Conservation (phyloP, 1,139 yeast species). For the Yamadazyma oceani region DNA sequence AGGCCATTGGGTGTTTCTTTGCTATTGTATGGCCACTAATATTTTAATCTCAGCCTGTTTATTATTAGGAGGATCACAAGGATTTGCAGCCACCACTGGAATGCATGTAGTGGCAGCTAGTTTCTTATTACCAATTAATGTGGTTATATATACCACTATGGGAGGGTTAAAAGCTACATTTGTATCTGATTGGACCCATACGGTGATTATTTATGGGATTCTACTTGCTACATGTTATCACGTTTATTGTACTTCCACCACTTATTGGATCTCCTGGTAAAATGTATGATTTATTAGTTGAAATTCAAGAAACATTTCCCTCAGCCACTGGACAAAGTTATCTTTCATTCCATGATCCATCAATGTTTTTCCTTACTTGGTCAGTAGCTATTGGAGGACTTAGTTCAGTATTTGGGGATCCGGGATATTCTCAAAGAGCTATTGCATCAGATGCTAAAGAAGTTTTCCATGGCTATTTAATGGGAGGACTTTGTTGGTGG, state of each 20-base stretch:
- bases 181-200: conserved; percentile 47
- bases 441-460: conserved; percentile 38
- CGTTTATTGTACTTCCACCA: conserved; percentile 37
- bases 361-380: conserved; percentile 23
- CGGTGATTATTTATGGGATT: conserved; percentile 37
- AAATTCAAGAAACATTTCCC: conserved; percentile 14
- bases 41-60: conserved; percentile 17
- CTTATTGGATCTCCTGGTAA: conserved; percentile 47
- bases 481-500: conserved; percentile 44
- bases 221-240: conserved; percentile 36
- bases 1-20: conserved; percentile 18
- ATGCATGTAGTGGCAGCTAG: conserved; percentile 20
- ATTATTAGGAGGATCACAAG: conserved; percentile 19
- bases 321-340: conserved; percentile 16
- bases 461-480: conserved; percentile 33
- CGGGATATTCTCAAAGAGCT: conserved; percentile 42
- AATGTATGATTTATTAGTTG: conserved; percentile 44
- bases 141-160: conserved; percentile 43
- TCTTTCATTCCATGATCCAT: conserved; percentile 14
- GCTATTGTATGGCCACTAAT: conserved; percentile 18
- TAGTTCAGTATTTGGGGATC: conserved; percentile 41
- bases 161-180: conserved; percentile 50
- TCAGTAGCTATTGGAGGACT: conserved; percentile 30
- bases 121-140: conserved; percentile 52
- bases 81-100: conserved; percentile 19